Base-by-base conservation (phyloP, 2,329 filamentous ascomycete genomes). In the Aspergillus sp. region DNA sequence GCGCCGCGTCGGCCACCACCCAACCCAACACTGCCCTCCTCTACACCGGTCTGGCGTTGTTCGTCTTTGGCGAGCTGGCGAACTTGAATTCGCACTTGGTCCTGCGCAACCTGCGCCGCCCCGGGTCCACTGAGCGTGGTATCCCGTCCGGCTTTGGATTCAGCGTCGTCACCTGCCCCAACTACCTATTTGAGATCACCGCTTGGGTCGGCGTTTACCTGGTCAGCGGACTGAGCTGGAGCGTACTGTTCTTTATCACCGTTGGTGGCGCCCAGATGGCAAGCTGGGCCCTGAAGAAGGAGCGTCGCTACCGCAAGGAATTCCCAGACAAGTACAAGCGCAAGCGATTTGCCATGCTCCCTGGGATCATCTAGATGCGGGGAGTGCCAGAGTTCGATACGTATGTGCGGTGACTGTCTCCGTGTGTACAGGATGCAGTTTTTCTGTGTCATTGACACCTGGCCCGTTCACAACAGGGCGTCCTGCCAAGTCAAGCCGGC, bases 281-380 rank as follows among this genome's bases (percentile, higher is more conserved):
- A 52, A 72, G 79, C 48, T 99, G 94, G 94, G 93, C 87, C 36
- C 83, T 82, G 74, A 93, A 90, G 79, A 97, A 96, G 82, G 94
- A 99, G 81, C 83, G 79, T 67, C 85, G 89, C 51, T 94, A 96
- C 71, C 85, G 94, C 64, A 87, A 88, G 72, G 89, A 96, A 71
- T 96, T 97, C 73, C 89, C 89, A 38, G 88, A 92, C 70, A 89
- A 87, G 75, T 99, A 99, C 77, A 92, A 93, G 86, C 92, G 87
- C 79, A 97, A 99, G 89, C 84, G 84, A 66, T 93, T 81, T 67
- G 85, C 83, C 54, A 88, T 96, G 75, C 73, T 96, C 53, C 90
- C 94, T 3, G 89, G 89, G 3, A 75, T 95, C 47, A 81, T 87
- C 68, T 94, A 76, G 75, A 46, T 36, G 9, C 14, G 17, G 26